phyloP scores from a whole-genome alignment of 306 rosid genomes.

The Carpinus fangiana region DNA sequence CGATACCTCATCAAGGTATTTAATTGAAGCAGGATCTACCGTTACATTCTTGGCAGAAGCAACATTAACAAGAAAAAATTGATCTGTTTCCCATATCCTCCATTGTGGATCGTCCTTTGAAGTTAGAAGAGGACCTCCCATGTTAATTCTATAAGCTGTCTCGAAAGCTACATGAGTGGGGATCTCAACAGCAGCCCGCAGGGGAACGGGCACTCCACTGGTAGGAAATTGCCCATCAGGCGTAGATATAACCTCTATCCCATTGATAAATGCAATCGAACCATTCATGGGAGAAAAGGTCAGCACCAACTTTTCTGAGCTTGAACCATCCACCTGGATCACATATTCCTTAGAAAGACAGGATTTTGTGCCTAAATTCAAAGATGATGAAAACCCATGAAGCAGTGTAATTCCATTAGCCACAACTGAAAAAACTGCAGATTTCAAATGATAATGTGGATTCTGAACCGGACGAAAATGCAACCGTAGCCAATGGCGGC shows the following conservation, averaged over 20 bases:
- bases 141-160: conserved; percentile 35
- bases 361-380: not conserved
- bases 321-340: conserved; percentile 25
- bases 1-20: conserved; percentile 31
- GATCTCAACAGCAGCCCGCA: conserved; percentile 23
- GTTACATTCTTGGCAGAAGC: conserved; percentile 32
- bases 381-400: conserved; percentile 30
- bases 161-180: conserved; percentile 26
- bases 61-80: conserved; percentile 31
- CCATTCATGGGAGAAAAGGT: conserved; percentile 30
- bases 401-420: conserved; percentile 36
- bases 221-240: conserved; percentile 28
- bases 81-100: conserved; percentile 43
- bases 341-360: conserved; percentile 29
- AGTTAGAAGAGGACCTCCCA: conserved; percentile 39
- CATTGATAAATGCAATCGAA: conserved; percentile 42
- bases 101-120: conserved; percentile 34
- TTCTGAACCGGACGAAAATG: conserved; percentile 34
- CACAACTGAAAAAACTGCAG: conserved; percentile 36
- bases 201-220: conserved; percentile 29
- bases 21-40: conserved; percentile 23
- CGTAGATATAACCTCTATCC: conserved; percentile 30
- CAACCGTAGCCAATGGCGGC: conserved; percentile 41
- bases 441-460: conserved; percentile 26
- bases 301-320: conserved; percentile 17